Evolutionary conservation across 306 rosid genomes (phyloP).

Genomic region (Chamaecrista fasciculata): DNA sequence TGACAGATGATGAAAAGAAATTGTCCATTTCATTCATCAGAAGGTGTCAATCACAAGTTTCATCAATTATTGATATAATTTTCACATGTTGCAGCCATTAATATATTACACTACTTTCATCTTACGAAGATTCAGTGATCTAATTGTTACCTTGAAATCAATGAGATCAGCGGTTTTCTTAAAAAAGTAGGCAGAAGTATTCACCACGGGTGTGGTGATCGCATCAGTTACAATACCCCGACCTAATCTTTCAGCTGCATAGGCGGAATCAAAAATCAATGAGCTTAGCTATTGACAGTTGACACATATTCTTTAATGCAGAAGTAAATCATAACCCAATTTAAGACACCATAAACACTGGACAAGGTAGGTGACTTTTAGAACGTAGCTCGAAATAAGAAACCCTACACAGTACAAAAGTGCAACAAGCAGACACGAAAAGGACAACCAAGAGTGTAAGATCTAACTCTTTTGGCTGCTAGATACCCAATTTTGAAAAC

Average conservation of each 20-base stretch:
- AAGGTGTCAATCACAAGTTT: not conserved
- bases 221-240: conserved; percentile 85
- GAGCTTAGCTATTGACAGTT: conserved; percentile 16
- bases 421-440: not conserved
- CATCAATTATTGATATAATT: not conserved
- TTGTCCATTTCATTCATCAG: not conserved
- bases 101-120: not conserved
- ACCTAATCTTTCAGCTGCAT: conserved; percentile 82
- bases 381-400: not conserved
- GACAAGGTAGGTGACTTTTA: not conserved
- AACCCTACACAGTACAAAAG: not conserved
- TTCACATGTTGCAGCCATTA: not conserved
- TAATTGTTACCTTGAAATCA: conserved; percentile 73
- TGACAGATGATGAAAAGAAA: conserved; percentile 24
- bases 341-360: not conserved
- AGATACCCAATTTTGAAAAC: not conserved
- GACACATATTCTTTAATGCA: conserved; percentile 3
- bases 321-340: not conserved
- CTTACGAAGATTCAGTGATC: not conserved
- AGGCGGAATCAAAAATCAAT: conserved; percentile 24
- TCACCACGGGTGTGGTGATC: conserved; percentile 89
- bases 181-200: conserved; percentile 79
- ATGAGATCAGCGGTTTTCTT: conserved; percentile 75
- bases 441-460: not conserved
- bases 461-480: not conserved